phyloP scores from a whole-genome alignment of 208 protist genomes.

The Kentomonas sorsogonicus region DNA sequence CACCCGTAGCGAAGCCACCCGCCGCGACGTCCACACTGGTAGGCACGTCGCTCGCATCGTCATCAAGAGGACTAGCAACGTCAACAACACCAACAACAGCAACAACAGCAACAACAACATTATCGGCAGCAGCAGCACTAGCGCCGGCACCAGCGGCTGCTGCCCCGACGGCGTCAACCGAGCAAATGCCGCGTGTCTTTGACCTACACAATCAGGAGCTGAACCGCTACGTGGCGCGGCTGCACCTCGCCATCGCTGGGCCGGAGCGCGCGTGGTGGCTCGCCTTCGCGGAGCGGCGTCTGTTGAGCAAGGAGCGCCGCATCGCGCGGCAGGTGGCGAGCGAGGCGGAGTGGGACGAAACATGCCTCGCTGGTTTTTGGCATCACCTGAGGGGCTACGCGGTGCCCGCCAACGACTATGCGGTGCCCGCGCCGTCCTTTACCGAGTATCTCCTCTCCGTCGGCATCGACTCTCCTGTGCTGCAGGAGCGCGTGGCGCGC shows the following conservation, averaged over 20 bases:
- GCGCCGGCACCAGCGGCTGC: too few relatives aligned
- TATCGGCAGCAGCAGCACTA: too few relatives aligned
- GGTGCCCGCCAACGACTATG: slow-evolving; percentile 32
- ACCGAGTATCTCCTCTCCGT: slow-evolving; percentile 22
- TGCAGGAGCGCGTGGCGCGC: slow-evolving; percentile 19
- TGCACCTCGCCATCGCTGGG: neutral
- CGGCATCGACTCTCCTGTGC: slow-evolving; percentile 27
- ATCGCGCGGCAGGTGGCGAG: slow-evolving; percentile 31
- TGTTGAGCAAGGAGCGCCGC: slow-evolving; percentile 25
- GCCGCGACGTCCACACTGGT: too few relatives aligned
- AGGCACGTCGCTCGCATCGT: too few relatives aligned
- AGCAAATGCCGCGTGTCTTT: too few relatives aligned
- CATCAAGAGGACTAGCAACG: too few relatives aligned
- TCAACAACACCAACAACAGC: too few relatives aligned
- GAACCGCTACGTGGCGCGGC: neutral
- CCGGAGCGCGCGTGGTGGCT: slow-evolving; percentile 22
- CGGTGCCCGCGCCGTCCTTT: slow-evolving; percentile 21
- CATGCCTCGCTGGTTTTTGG: slow-evolving; percentile 38
- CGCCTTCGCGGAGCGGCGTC: slow-evolving; percentile 33
- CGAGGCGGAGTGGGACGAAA: slow-evolving; percentile 35
- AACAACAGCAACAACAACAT: too few relatives aligned
- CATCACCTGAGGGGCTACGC: slow-evolving; percentile 25
- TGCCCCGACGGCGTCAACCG: too few relatives aligned
- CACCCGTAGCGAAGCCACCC: too few relatives aligned
- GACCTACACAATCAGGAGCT: neutral